A percentile compares a stretch with the other conserved stretches of the same genome.
phyloP scores from a whole-genome alignment of 1,284 basidiomycete genomes.

The Melampsora abietis-canadensis region DNA sequence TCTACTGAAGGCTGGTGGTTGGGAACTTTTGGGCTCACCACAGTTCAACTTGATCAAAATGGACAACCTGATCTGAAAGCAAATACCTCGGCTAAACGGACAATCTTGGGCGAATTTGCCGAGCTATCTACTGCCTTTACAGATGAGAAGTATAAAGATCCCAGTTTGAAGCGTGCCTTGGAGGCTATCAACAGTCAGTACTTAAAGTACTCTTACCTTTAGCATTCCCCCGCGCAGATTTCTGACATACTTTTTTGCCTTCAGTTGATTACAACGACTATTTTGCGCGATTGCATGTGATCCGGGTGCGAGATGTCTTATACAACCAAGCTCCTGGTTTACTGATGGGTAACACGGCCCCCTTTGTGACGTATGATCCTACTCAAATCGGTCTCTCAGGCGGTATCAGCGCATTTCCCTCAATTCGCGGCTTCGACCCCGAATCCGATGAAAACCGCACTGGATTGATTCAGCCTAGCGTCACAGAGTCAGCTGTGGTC shows the following conservation, averaged over 20 bases:
- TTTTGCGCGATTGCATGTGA: conserved; percentile 46
- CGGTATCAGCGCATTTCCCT: conserved; percentile 45
- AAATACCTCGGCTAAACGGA: neutral
- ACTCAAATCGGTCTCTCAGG: conserved; percentile 45
- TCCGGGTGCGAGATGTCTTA: conserved; percentile 48
- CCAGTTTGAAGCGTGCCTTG: conserved; percentile 27
- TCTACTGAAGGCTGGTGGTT: conserved; percentile 52
- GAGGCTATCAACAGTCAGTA: conserved; percentile 31
- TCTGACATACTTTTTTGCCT: neutral
- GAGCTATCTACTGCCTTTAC: conserved; percentile 31
- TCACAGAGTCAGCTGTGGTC: conserved; percentile 9
- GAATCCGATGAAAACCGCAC: neutral
- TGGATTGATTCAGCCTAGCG: conserved; percentile 7
- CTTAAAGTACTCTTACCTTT: neutral
- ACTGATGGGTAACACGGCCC: conserved; percentile 45
- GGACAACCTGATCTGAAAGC: conserved; percentile 28
- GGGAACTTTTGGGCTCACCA: conserved; percentile 49
- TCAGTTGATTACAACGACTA: conserved; percentile 47
- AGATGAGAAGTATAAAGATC: conserved; percentile 32
- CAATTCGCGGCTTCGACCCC: conserved; percentile 42
- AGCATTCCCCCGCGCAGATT: neutral
- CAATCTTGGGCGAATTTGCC: conserved; percentile 35
- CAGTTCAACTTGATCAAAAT: conserved; percentile 45
- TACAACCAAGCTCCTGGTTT: conserved; percentile 44
- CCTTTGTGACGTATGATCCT: conserved; percentile 47